Conservation (phyloP, 2,329 filamentous ascomycete genomes). For the Alternaria sp. region DNA sequence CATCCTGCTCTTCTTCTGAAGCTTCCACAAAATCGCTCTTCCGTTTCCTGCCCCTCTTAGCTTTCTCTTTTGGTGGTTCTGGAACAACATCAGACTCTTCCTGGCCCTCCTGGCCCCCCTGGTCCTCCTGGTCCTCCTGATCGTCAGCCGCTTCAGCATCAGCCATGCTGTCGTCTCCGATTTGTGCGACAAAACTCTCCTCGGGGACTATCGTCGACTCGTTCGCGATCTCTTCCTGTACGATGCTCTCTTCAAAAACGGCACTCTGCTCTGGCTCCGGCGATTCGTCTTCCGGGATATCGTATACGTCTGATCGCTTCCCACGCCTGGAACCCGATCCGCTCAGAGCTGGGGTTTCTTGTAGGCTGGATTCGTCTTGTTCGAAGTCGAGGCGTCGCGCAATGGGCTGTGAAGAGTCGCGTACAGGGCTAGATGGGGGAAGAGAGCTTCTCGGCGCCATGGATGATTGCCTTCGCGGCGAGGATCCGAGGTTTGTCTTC, state of each 20-base stretch:
- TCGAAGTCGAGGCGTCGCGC: constrained; percentile 66
- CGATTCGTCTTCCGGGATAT: constrained; percentile 43
- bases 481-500: constrained; percentile 67
- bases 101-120: constrained; percentile 18
- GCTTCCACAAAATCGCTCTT: constrained; percentile 39
- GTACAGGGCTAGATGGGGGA: constrained; percentile 37
- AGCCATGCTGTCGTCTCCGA: constrained; percentile 41
- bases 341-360: constrained; percentile 46
- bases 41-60: constrained; percentile 41
- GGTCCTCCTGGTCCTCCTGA: constrained; percentile 28
- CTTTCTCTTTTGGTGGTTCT: constrained; percentile 37
- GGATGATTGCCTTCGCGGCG: constrained; percentile 68
- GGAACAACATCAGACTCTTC: constrained; percentile 41
- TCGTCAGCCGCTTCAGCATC: constrained; percentile 32
- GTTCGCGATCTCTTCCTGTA: constrained; percentile 44
- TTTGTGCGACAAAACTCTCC: constrained; percentile 41
- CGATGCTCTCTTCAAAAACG: constrained; percentile 44
- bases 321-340: constrained; percentile 45
- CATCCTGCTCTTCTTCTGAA: constrained; percentile 28
- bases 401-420: constrained; percentile 52
- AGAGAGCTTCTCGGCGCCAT: constrained; percentile 63
- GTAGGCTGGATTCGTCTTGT: constrained; percentile 50
- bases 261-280: constrained; percentile 39
- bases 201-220: constrained; percentile 37
- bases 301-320: constrained; percentile 44